Base-by-base conservation (phyloP, 2,329 filamentous ascomycete genomes). In the Trichoderma aggressivum region DNA sequence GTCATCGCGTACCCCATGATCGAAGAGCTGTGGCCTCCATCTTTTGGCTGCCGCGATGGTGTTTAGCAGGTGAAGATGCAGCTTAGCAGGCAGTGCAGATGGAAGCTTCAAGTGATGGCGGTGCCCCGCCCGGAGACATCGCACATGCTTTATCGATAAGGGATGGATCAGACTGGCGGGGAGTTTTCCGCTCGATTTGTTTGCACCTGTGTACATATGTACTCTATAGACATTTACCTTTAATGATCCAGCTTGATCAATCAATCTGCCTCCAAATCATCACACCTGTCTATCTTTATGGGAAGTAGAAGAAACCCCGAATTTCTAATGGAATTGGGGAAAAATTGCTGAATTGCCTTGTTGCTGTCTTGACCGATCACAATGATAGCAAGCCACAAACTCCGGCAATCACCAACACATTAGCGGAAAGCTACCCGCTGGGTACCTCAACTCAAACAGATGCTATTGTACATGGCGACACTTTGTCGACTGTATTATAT, bases 21-120 rank as follows among this genome's bases (percentile, higher is more conserved):
- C 75, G 76, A 34, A 75, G 74, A 63, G 77, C 77, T 70, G 75
- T 69, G 39, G 26, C 36, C 53, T 78, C 76, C 77, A 78, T 78
- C 59, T 71, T 71, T 63, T 24, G 34, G 21, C 67, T 50, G 36
- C 65, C 55, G 55, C 36, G 36, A 21, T 56, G 59, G 30, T 30
- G 32, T 56, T 70, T 63, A 32, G 59, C 47, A 63, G 67, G 21
- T 59, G 24, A 70, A 63, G 67, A 28, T 43, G 58, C 18, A n/a
- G 39, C n/a, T 11, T 12, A 28, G 39, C 39, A 43, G 39, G 39
- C 39, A n/a, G 43, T 28, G 16, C 30, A 63, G 43, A 50, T 26
- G 43, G 67, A 39, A 62, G 67, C 55, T 70, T 24, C 21, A 53
- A 59, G 16, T 70, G 36, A 43, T 43, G 39, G 16, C 39, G 8